Percentiles rank a stretch among this genome's conserved stretches.
Evolutionary conservation across 78 protist genomes (phyloP).

Genomic region (Planoprotostelium fungivorum): DNA sequence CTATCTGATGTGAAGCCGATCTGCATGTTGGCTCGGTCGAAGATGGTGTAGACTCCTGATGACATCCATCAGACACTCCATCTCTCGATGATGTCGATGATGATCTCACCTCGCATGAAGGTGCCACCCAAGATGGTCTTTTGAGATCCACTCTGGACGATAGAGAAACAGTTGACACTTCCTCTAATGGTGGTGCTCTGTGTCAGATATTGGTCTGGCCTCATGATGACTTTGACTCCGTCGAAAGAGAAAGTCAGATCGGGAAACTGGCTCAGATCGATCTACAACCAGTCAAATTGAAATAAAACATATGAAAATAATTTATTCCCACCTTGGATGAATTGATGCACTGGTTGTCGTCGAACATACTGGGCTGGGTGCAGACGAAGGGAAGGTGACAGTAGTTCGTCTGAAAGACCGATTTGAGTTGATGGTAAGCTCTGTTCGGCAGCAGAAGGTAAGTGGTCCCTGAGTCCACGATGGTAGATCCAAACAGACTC

Average conservation of each 20-base stretch:
- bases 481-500: background rate
- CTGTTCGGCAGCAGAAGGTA: background rate
- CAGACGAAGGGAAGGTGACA: background rate
- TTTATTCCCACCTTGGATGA: background rate
- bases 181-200: background rate
- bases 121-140: background rate
- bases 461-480: background rate
- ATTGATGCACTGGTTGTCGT: background rate
- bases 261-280: background rate
- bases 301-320: no score
- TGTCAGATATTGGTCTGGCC: background rate
- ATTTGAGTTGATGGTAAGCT: background rate
- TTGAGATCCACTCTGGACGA: background rate
- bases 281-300: background rate
- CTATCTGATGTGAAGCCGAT: background rate
- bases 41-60: background rate
- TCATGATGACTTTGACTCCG: background rate
- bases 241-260: background rate
- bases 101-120: background rate
- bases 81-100: no score
- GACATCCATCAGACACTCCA: background rate
- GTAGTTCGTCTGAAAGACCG: background rate
- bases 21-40: background rate
- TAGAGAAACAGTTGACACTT: background rate
- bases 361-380: background rate